These are phyloP conservation scores for Colletotrichum gigasporum DNA, from an alignment of 2,329 filamentous ascomycete species.

Conservation along the genomic window DNA sequence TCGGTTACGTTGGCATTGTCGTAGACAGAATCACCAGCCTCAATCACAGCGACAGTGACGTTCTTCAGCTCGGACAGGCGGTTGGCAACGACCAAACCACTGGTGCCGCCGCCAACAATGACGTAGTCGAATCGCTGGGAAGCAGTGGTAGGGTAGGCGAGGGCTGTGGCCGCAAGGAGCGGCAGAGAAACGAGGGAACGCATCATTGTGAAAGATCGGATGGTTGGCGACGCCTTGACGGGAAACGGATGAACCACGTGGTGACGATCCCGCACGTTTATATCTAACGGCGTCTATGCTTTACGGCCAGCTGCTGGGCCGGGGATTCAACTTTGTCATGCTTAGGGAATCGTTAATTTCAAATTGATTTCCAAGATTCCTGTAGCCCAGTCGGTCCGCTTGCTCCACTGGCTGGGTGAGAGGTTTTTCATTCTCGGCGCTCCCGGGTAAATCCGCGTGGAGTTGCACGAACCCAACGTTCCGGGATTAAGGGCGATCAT, in stretches of 20 bases:
- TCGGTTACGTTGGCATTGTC: constrained; percentile 45
- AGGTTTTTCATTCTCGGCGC: background rate
- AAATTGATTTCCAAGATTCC: background rate
- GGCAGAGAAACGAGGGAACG: background rate
- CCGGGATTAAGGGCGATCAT: too few relatives aligned
- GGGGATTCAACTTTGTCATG: background rate
- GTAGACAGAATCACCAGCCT: constrained; percentile 46
- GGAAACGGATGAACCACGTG: background rate
- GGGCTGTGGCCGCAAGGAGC: background rate
- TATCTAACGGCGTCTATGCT: background rate
- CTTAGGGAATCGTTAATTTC: background rate
- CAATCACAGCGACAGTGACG: constrained; percentile 46
- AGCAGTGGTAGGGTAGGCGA: background rate
- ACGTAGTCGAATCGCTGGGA: constrained; percentile 42
- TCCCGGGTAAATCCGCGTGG: background rate
- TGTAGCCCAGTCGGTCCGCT: background rate
- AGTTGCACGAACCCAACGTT: background rate
- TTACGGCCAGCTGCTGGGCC: background rate
- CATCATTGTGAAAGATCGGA: background rate
- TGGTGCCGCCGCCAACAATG: constrained; percentile 48
- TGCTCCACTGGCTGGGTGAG: background rate
- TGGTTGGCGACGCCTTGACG: background rate
- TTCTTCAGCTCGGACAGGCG: constrained; percentile 44
- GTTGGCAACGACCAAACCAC: constrained; percentile 48
- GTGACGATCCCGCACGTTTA: background rate